Base-by-base conservation (phyloP, 139 green algal genomes). In the Picochlorum sp. region DNA sequence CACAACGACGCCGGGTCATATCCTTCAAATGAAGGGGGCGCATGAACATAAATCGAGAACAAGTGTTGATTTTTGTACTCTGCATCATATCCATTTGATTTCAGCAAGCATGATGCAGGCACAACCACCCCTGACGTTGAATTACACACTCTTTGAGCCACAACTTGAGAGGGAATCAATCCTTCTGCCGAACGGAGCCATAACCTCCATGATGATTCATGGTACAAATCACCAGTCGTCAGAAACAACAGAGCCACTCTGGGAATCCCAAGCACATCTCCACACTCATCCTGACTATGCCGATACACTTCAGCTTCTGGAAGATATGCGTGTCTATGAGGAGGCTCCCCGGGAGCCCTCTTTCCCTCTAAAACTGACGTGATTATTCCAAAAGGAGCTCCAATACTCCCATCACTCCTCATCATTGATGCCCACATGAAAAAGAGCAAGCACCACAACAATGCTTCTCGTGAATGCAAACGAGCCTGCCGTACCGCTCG, bases 31-130 rank as follows among this genome's bases (percentile, higher is more conserved):
- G 30, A 50, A 24, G 71, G 64, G 3, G 65, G 71, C 4, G 64
- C 58, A 49, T 82, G 75, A 13, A 76, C 45, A 45, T 82, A 80
- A 44, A 82, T 46, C 1, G 58, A 74, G 51, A 77, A 82, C 2
- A 82, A 57, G 41, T 80, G 58, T 66, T 82, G 75, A 45, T 49
- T 38, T 20, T 32, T 20, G 34, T 21, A 21, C 44, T 21, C 18
- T 57, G 20, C 34, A 66, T 54, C 41, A 15, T 16, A 9, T 6
- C 21, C n/a, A 54, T 54, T 54, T 54, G 47, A 54, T 26, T 54
- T 20, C 16, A 26, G 18, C 47, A 54, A 13, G 15, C 18, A 54
- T 54, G 47, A 54, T 54, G 47, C 47, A 21, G 47, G n/a, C 47
- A 54, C 47, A 9, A 20, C 47, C 4, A 21, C 21, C 23, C 28